phyloP scores from a whole-genome alignment of 2,329 filamentous ascomycete genomes.

The Neodidymelliopsis sp. region DNA sequence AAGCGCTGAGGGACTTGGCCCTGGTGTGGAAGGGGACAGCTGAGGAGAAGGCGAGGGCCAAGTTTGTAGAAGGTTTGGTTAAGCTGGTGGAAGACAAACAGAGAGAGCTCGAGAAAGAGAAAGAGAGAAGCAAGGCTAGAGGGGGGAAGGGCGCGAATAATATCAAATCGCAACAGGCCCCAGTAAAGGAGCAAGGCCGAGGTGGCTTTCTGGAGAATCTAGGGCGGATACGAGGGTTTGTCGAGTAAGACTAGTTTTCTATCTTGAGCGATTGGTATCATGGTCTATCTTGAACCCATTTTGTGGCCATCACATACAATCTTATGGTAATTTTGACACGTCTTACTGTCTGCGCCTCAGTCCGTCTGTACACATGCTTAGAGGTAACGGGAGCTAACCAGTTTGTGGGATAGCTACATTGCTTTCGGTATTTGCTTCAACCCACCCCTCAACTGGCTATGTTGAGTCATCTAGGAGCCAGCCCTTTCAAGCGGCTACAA shows the following conservation, averaged over 20 bases:
- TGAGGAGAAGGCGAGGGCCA: conserved; percentile 84
- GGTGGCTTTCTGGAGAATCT: conserved; percentile 51
- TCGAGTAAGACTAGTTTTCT: too few species aligned
- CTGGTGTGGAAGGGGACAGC: conserved; percentile 94
- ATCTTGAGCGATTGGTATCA: too few species aligned
- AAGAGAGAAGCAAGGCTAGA: conserved; percentile 26
- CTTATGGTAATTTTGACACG: too few species aligned
- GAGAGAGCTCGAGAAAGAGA: conserved; percentile 54
- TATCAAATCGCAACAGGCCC: conserved; percentile 22
- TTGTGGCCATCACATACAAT: background rate
- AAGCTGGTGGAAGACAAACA: conserved; percentile 81
- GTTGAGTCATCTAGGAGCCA: conserved; percentile 27
- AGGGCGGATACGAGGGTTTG: conserved; percentile 46
- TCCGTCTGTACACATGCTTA: background rate
- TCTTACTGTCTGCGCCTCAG: too few species aligned
- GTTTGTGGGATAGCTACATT: conserved; percentile 1
- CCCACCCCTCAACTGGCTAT: conserved; percentile 26
- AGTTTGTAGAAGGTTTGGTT: conserved; percentile 81
- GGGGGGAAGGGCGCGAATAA: conserved; percentile 32
- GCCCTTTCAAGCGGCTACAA: conserved; percentile 29
- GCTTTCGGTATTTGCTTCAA: conserved; percentile 8
- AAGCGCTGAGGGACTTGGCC: conserved; percentile 77
- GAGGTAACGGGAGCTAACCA: background rate
- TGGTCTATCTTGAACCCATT: too few species aligned
- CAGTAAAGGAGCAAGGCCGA: conserved; percentile 31